Evolutionary conservation across 2,329 filamentous ascomycete genomes (phyloP), one percentile per base, ranked within the genome.

Genomic region (Fonsecaea erecta): DNA sequence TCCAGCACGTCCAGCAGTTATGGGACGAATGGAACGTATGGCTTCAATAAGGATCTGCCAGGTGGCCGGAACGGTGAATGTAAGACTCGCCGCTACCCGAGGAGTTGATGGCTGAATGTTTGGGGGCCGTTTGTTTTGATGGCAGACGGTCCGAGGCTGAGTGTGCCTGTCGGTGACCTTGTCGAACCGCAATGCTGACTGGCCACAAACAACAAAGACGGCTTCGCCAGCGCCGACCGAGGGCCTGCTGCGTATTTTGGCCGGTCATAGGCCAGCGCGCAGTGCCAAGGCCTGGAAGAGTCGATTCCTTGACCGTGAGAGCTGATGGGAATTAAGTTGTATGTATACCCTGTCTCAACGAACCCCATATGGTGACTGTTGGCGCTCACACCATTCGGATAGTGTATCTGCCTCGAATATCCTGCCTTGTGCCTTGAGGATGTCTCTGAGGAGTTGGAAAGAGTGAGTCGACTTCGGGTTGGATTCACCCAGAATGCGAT

Each of bases 401-500:
- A 68, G 53, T 9, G 43, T 53, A 18, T 64, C 54, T 37, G 66
- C 66, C 24, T 68, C 60, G 16, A 59, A 5, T 5, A 28, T 18
- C 28, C 55, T 55, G 51, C 52, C 62, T 54, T 68, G 64, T 48
- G 34, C 34, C 35, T 64, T 35, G 28, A 68, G 43, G 21, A 68
- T 52, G 37, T 51, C 34, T 43, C 60, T 62, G 9, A 68, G 60
- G 24, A 66, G 40, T 26, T 34, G 16, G 58, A 66, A 64, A 12
- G 67, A 64, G 14, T 66, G 26, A 14, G 55, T 37, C 11, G 67
- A 64, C 55, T 66, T 66, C 14, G 57, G 61, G 53, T 66, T 68
- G 26, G 30, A 53, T 37, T 61, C 54, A 2, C 67, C 67, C 16
- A 68, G 55, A 6, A 64, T 55, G 14, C 62, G 64, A 46, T 56